Base-by-base conservation (phyloP, 805 yeast genomes). In the Suhomyces pyralidae region DNA sequence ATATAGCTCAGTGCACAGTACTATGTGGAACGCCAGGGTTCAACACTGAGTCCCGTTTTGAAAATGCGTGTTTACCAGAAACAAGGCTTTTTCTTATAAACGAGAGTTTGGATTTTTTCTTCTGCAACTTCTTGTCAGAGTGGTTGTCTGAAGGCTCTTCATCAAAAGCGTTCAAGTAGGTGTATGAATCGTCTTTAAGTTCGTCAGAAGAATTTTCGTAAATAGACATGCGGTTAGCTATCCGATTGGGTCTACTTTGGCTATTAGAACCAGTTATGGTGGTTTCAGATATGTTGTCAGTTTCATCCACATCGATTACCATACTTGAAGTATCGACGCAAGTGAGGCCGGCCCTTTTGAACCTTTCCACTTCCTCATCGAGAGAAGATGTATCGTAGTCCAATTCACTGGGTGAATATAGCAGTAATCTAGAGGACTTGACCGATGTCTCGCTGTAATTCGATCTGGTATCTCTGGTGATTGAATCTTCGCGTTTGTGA, bases 131-230 rank as follows among this genome's bases (percentile, higher is more conserved):
- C 20, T 38, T 9, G 6, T 28, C 49, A 10, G 48, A 10, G 5
- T 38, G 42, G 12, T 14, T 9, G 7, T 25, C 20, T 17, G 28
- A 20, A 20, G 28, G 28, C 17, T 19, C 40, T 10, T 26, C 17
- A n/a, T 51, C 60, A 50, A 62, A 63, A 8, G 64, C 54, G 38
- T 61, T 59, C 20, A 63, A 47, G 19, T 48, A 57, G 26, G 54
- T 55, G 43, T 43, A 61, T 7, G 60, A 52, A 42, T 59, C 63
- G 45, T 62, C 65, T 6, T 51, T 54, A 3, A 34, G 52, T 2
- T 53, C 59, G 17, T 38, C 42, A 38, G 42, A 38, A 9, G 42
- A 38, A 9, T 10, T 17, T 12, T 38, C 22, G 24, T 36, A 36
- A 15, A 17, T 5, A 19, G 42, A 38, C 14, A 15, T 38, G 17